Base-by-base conservation (phyloP, 148 eudicot genomes). In the Diospyros kaki region DNA sequence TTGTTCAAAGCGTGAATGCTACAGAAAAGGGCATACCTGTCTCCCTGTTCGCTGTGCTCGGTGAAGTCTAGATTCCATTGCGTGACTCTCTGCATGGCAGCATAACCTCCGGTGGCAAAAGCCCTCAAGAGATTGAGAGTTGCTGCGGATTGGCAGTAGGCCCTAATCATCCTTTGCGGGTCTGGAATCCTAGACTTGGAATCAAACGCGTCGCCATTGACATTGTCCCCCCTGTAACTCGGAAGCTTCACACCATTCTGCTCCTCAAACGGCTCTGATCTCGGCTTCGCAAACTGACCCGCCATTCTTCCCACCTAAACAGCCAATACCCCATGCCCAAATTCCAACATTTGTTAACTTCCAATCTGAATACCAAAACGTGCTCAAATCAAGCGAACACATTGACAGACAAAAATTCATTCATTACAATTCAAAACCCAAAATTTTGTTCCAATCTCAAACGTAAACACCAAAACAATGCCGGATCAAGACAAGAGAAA, bases 241-340 rank as follows among this genome's bases (percentile, higher is more conserved):
- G 88, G 88, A 72, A 86, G 64, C 73, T 86, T 86, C 66, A 83
- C 84, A 12, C 88, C 88, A 56, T 86, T 53, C 66, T 83, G 81
- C 73, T 86, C 88, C 84, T 86, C 88, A 17, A 86, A 62, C 7
- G 71, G 15, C 17, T 86, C 88, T 2, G 88, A 85, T 68, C 88
- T 85, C 7, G 88, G 88, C 75, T 85, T 85, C 13, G 97, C 97
- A 77, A 92, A 92, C 68, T 93, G 98, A 44, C 98, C 98, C 0
- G 98, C 98, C 98, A 93, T 93, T 86, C 98, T 88, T 72, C 98
- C 98, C 68, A 91, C 93, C 96, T 91, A 67, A 58, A 60, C 50
- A 54, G 12, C 44, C 66, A 15, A 65, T 28, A 28, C 28, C 28
- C 28, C 28, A 28, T 28, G 28, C 28, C 28, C 28, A 28, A 28